Evolutionary conservation across 2,329 filamentous ascomycete genomes (phyloP), one percentile per base, ranked within the genome.

Genomic region (Colletotrichum sp.): DNA sequence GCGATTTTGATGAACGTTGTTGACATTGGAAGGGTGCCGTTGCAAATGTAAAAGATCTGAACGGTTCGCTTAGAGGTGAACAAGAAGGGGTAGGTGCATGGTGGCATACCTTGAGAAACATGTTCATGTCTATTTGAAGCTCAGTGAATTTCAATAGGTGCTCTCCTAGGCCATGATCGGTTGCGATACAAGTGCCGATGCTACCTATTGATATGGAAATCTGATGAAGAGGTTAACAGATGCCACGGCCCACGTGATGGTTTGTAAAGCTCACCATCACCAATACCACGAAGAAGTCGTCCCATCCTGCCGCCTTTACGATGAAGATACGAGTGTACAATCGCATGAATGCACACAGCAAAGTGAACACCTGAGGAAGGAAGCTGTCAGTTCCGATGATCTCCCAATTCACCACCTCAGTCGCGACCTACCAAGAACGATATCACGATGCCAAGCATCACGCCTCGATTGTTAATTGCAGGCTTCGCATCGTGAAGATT

Each of bases 1-100:
- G 78, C 78, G 7, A 79, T 28, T 21, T 79, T 79, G 70, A 79
- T 78, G n/a, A 78, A 70, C 5, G 65, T 68, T 15, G 75, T 79
- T 13, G 77, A 77, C 55, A 72, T 65, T 8, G 78, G 78, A 16
- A 79, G 73, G 12, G 72, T 69, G 5, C 67, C 78, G 5, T 79
- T 79, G 6, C 71, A 71, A 9, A 79, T 34, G 44, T 79, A 79
- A 15, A 79, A 79, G 2, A 63, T 76, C 78, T 80, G 21, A 24
- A 28, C 6, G 26, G 5, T 6, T 28, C 6, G 26, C 26, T 28
- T 28, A 28, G 26, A 28, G 6, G 6, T 28, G 26, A 28, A 7
- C 26, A 28, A 28, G 26, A 28, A 6, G 26, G 26, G 28, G 28
- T 28, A 28, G 9, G 8, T 28, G 28, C 28, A 8, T 8, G 28